Evolutionary conservation across 768 basidiomycete species (phyloP).

Genomic region (Phylloporus arenicola): DNA sequence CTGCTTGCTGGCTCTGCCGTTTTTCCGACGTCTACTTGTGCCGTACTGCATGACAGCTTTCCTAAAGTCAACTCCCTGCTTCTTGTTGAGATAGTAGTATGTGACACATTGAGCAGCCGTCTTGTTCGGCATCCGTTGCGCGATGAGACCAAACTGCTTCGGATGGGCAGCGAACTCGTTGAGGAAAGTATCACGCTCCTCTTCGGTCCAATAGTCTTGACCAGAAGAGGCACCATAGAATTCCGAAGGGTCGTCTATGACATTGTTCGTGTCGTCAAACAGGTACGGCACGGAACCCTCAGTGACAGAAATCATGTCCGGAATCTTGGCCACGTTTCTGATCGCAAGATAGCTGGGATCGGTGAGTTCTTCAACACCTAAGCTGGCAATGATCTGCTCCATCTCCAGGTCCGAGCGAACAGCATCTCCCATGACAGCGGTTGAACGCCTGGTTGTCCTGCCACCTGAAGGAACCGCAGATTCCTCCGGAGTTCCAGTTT

Average conservation of each 20-base stretch:
- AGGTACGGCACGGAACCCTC: conserved; percentile 53
- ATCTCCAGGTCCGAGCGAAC: conserved; percentile 95
- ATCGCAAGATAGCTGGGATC: conserved; percentile 86
- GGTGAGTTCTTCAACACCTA: conserved; percentile 89
- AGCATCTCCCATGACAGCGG: conserved; percentile 73
- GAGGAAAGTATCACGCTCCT: conserved; percentile 73
- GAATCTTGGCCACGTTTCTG: conserved; percentile 79
- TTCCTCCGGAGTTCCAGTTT: conserved; percentile 32
- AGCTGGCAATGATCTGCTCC: conserved; percentile 93
- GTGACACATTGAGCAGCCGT: conserved; percentile 84
- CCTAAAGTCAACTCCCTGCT: conserved; percentile 78
- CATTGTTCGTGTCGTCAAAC: conserved; percentile 83
- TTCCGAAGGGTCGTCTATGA: conserved; percentile 67
- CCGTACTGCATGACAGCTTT: conserved; percentile 64
- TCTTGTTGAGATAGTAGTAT: conserved; percentile 95
- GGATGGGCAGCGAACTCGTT: conserved; percentile 80
- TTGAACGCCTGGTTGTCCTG: conserved; percentile 68
- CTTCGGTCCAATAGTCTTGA: conserved; percentile 83
- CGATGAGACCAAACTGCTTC: conserved; percentile 95
- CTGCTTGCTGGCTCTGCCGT: conserved; percentile 59
- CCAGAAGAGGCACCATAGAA: conserved; percentile 71
- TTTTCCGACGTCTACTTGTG: conserved; percentile 59
- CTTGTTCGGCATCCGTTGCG: conserved; percentile 76
- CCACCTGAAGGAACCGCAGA: conserved; percentile 37
- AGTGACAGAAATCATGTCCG: conserved; percentile 81